Evolutionary conservation across 768 basidiomycete species (phyloP).

Genomic region (Kwoniella mangroviensis): DNA sequence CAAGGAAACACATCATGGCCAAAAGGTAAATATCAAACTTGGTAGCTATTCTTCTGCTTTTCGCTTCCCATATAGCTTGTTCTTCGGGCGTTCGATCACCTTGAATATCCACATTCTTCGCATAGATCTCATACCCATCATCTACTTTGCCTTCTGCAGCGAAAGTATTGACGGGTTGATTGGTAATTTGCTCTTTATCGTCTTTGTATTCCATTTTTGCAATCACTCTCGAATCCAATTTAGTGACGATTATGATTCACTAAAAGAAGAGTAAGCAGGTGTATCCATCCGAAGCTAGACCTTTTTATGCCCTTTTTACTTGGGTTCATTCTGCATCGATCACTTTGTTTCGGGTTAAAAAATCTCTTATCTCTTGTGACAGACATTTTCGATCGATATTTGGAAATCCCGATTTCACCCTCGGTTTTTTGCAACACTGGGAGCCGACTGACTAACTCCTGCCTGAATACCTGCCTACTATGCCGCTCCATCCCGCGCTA

Average conservation of each 20-base stretch:
- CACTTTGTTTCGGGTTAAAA: neutral
- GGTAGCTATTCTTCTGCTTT: conserved; percentile 21
- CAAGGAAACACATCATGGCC: conserved; percentile 30
- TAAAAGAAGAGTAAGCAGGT: no score
- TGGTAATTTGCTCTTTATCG: conserved; percentile 18
- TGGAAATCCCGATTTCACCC: neutral
- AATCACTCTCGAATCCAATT: no score
- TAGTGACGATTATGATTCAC: no score
- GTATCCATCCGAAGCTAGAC: no score
- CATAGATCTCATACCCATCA: conserved; percentile 31
- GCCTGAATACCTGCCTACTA: no score
- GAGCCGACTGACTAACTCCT: neutral
- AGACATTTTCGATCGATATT: neutral
- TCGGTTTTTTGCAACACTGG: no score
- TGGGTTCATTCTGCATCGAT: neutral
- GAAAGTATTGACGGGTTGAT: neutral
- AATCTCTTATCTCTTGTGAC: neutral
- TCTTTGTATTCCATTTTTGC: conserved; percentile 11
- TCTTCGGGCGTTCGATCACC: conserved; percentile 16
- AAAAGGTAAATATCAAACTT: conserved; percentile 23
- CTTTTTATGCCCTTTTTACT: neutral
- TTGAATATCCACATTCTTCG: conserved; percentile 9
- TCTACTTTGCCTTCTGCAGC: conserved; percentile 21
- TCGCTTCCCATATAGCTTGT: conserved; percentile 23
- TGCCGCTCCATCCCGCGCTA: neutral